Evolutionary conservation across 2,329 filamentous ascomycete species (phyloP).

Genomic region (Colletotrichum salicis): DNA sequence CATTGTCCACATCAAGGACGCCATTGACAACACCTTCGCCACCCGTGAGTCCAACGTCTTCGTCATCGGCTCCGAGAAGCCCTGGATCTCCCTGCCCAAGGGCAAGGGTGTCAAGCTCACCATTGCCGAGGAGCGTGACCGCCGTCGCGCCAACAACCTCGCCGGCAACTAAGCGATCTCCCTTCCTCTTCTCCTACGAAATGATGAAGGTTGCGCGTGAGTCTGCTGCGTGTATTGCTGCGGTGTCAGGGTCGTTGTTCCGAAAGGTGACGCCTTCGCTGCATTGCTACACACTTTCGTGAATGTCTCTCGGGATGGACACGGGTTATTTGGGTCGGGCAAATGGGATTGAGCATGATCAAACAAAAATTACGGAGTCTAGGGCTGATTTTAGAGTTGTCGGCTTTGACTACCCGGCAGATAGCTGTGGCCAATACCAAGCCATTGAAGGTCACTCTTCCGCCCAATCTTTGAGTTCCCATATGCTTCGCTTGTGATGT

Average conservation of each 20-base stretch:
- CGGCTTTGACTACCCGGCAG: slow-evolving; percentile 38
- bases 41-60: slow-evolving; percentile 99
- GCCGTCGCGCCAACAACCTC: slow-evolving; percentile 78
- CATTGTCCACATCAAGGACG: slow-evolving; percentile 99
- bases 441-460: slow-evolving; percentile 37
- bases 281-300: slow-evolving; percentile 14
- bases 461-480: slow-evolving; percentile 32
- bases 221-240: slow-evolving; percentile 19
- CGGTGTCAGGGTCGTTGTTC: too few species aligned
- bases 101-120: slow-evolving; percentile 99
- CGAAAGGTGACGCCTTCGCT: neutral
- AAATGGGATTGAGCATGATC: slow-evolving; percentile 37
- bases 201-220: slow-evolving; percentile 23
- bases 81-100: slow-evolving; percentile 99
- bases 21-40: slow-evolving; percentile 99
- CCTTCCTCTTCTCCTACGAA: slow-evolving; percentile 18
- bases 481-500: slow-evolving; percentile 1
- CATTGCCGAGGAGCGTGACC: slow-evolving; percentile 99
- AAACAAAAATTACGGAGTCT: slow-evolving; percentile 37
- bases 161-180: slow-evolving; percentile 59
- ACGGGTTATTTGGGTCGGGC: slow-evolving; percentile 34
- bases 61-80: slow-evolving; percentile 98
- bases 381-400: slow-evolving; percentile 38
- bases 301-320: slow-evolving; percentile 32
- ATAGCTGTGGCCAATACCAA: slow-evolving; percentile 38